Evolutionary conservation across 768 basidiomycete species (phyloP).

Genomic region (Hygrocybe coccinea): DNA sequence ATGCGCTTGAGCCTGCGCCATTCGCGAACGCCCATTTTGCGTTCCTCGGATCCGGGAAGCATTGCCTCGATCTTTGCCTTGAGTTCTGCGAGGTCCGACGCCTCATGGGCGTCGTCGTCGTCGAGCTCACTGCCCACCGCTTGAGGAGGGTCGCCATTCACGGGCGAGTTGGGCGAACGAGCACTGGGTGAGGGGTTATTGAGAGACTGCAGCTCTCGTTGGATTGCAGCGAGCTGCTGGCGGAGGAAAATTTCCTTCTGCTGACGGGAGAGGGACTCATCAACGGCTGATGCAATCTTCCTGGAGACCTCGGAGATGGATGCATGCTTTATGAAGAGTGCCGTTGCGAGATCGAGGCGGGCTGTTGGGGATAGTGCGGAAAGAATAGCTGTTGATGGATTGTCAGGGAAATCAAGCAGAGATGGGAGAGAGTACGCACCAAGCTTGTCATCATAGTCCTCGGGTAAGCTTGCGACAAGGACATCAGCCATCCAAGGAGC

Average conservation of each 20-base stretch:
- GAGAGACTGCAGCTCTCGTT: constrained; percentile 64
- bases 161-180: constrained; percentile 17
- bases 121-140: constrained; percentile 52
- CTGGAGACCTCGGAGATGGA: constrained; percentile 78
- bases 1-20: constrained; percentile 81
- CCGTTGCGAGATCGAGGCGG: constrained; percentile 61
- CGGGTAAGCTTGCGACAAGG: constrained; percentile 58
- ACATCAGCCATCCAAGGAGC: constrained; percentile 77
- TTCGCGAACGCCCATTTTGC: constrained; percentile 77
- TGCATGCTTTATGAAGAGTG: constrained; percentile 67
- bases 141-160: constrained; percentile 24
- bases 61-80: constrained; percentile 71
- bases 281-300: constrained; percentile 75
- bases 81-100: constrained; percentile 72
- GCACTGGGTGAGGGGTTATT: constrained; percentile 8
- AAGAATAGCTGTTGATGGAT: neutral
- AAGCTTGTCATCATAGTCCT: constrained; percentile 67
- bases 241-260: constrained; percentile 85
- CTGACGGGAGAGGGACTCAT: constrained; percentile 80
- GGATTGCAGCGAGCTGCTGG: constrained; percentile 77
- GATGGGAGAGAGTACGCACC: constrained; percentile 40
- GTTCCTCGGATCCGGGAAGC: constrained; percentile 68
- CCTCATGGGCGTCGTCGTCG: constrained; percentile 76
- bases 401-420: constrained; percentile 3
- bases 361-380: constrained; percentile 50